Base-by-base conservation (phyloP, 768 basidiomycete genomes). In the Phylloporus arenicola region DNA sequence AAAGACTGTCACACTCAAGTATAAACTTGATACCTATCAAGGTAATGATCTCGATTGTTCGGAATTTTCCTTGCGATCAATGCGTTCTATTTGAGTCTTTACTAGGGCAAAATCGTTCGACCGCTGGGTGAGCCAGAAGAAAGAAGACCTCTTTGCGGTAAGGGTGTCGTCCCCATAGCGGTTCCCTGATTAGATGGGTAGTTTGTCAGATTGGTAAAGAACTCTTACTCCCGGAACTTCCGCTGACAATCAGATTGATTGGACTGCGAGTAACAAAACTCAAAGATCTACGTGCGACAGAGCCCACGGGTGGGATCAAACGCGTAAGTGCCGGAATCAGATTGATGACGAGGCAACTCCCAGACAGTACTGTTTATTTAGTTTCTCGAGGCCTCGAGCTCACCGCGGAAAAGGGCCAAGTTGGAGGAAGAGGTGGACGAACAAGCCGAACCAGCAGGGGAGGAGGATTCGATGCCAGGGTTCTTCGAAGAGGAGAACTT, bases 21-120 rank as follows among this genome's bases (percentile, higher is more conserved):
- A 85, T 66, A 99, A 99, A 71, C 77, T 91, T 30, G 86, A 94
- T 62, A 92, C 84, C 1, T 97, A 84, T 66, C 82, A 95, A 75
- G 84, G 90, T 83, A 51, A 59, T 6, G 12, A 4, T 39, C 41
- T 20, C 48, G 20, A 50, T 34, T 24, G 6, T 12, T 39, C 22
- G 1, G 6, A 5, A 25, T n/a, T 22, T 25, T 38, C 8, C 27
- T 34, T 37, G 43, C 1, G 44, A 42, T 44, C 61, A 50, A 64
- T 40, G 13, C 13, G 25, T 50, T 24, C 24, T 45, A 38, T 43
- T 38, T 25, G 43, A 88, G 85, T 86, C 1, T 86, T 86, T 60
- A 91, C 90, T 14, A 82, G 93, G 29, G 88, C 93, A 5, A 86
- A 84, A 64, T 89, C 91, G 2, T 79, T 85, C 35, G 74, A 82